phyloP scores from a whole-genome alignment of 352 stramenopile species.

The Phytophthora capsici region DNA sequence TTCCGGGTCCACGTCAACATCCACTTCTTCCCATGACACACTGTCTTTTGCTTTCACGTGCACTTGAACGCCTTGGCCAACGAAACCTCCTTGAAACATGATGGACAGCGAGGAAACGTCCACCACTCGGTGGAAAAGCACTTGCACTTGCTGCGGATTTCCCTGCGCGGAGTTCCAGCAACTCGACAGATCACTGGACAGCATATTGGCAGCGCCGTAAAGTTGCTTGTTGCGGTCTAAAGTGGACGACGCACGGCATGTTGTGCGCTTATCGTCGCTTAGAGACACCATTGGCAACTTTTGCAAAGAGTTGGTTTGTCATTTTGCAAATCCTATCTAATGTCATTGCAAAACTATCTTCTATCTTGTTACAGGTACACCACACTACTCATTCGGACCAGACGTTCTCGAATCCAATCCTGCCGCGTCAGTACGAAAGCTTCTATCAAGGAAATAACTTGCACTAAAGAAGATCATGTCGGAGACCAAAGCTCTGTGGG shows the following conservation, averaged over 20 bases:
- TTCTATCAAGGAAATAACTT: slow-evolving; percentile 16
- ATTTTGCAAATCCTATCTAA: not conserved
- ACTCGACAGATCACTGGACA: slow-evolving; percentile 49
- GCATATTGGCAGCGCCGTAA: slow-evolving; percentile 66
- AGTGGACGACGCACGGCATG: slow-evolving; percentile 70
- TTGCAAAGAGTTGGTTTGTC: not conserved
- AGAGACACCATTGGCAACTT: slow-evolving; percentile 28
- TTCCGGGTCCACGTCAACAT: slow-evolving; percentile 42
- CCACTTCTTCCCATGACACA: slow-evolving; percentile 32
- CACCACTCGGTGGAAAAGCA: slow-evolving; percentile 68
- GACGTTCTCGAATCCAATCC: slow-evolving; percentile 42
- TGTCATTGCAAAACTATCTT: slow-evolving; percentile 2
- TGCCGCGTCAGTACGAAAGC: slow-evolving; percentile 18
- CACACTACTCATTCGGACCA: slow-evolving; percentile 18
- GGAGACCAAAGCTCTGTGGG: slow-evolving; percentile 71
- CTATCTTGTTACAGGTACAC: slow-evolving; percentile 3
- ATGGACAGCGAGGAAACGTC: slow-evolving; percentile 42
- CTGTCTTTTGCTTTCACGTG: slow-evolving; percentile 32
- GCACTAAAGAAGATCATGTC: slow-evolving; percentile 29
- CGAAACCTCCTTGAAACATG: slow-evolving; percentile 85
- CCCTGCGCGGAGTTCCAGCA: slow-evolving; percentile 83
- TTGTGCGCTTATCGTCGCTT: slow-evolving; percentile 46
- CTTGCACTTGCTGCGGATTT: slow-evolving; percentile 63
- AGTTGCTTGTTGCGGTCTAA: slow-evolving; percentile 71
- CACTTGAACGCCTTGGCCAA: slow-evolving; percentile 64